phyloP scores from a whole-genome alignment of 495 filamentous ascomycete genomes.

The Aspergillus ostianus region DNA sequence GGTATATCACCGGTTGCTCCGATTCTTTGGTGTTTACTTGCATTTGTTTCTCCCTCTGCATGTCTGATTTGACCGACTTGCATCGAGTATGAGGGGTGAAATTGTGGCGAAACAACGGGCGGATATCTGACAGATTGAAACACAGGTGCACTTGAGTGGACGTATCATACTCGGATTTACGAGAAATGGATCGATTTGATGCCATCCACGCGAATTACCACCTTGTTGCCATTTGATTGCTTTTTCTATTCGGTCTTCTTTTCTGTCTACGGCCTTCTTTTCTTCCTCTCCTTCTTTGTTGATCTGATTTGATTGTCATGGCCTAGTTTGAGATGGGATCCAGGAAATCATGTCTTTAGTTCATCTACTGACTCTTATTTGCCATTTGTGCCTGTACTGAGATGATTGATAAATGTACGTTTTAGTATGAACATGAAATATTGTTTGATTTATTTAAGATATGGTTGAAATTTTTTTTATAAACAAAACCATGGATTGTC shows the following conservation, averaged over 20 bases:
- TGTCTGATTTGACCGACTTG: slow-evolving; percentile 12
- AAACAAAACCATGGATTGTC: too few species aligned
- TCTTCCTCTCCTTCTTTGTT: slow-evolving; percentile 9
- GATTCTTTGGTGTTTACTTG: background rate
- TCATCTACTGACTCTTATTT: background rate
- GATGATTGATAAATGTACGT: slow-evolving; percentile 29
- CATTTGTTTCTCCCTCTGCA: slow-evolving; percentile 8
- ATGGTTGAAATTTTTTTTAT: too few species aligned
- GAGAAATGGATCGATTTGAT: too few species aligned
- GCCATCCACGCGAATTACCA: too few species aligned
- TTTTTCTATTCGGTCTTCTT: slow-evolving; percentile 1
- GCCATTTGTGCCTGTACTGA: background rate
- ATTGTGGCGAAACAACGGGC: slow-evolving; percentile 12
- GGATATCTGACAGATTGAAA: background rate
- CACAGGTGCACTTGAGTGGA: background rate
- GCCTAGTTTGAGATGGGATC: background rate
- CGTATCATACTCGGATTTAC: background rate
- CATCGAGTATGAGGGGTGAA: slow-evolving; percentile 7
- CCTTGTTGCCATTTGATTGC: background rate
- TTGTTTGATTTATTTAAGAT: background rate
- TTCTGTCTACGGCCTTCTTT: background rate
- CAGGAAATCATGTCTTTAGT: slow-evolving; percentile 10
- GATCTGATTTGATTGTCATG: too few species aligned
- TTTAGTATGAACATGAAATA: slow-evolving; percentile 11
- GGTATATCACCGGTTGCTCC: slow-evolving; percentile 3